Evolutionary conservation across 2,329 filamentous ascomycete genomes (phyloP), one percentile per base, ranked within the genome.

Genomic region (Claviceps pusilla): DNA sequence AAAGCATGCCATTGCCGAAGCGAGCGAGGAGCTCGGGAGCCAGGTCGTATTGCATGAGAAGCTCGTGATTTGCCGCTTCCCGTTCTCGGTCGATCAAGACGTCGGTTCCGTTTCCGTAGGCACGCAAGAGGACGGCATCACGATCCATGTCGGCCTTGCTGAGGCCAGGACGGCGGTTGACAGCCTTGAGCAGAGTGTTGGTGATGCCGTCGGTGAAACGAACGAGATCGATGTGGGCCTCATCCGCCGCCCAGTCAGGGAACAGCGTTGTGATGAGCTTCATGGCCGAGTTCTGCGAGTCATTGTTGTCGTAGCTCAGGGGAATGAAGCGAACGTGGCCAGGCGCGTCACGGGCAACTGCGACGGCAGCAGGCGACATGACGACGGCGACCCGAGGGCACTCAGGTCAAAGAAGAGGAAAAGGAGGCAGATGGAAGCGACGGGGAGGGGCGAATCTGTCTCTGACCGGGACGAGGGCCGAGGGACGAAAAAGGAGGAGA

Each of bases 131-230:
- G 60, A 97, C 81, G 39, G 93, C 87, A 60, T 95, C 87, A 57
- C 79, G 78, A 69, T 97, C 90, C 60, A 91, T 77, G 53, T 89
- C 81, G n/a, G 64, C 58, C 62, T 86, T 79, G 51, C 87, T 84
- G 60, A 85, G 75, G 51, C 86, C 87, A 1, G 73, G 68, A 31
- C 75, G 76, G 60, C 76, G 79, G 67, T 88, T 87, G 65, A 86
- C 71, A n/a, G 84, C 83, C 68, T 90, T 90, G 59, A 89, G 76
- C 50, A 91, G 74, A 51, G 90, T 97, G 71, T 98, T 98, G 60
- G 93, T 98, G 72, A 97, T 98, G 65, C 93, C 93, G 65, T 98
- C 93, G 43, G 89, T 98, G 74, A 97, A 98, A 59, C 87, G 84
- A 60, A 89, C 78, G 66, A 97, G 88, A 64, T 93, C 83, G 62